phyloP scores from a whole-genome alignment of 2,329 filamentous ascomycete species.

The Verticillium longisporum region DNA sequence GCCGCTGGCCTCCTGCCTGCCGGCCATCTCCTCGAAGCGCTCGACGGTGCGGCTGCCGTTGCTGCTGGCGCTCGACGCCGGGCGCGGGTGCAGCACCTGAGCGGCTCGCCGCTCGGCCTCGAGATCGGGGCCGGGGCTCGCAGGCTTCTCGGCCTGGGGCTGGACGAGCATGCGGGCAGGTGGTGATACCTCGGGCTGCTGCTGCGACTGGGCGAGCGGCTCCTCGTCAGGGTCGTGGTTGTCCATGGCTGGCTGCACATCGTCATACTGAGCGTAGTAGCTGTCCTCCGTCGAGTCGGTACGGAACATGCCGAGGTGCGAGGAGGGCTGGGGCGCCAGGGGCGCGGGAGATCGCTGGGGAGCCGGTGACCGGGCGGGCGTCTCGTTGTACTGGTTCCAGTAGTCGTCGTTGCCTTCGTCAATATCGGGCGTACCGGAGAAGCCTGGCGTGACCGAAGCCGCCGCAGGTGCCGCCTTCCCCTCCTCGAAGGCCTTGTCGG shows the following conservation, averaged over 20 bases:
- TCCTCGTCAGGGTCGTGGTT: constrained; percentile 74
- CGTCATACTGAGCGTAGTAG: constrained; percentile 71
- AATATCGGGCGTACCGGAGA: constrained; percentile 28
- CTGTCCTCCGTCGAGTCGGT: constrained; percentile 47
- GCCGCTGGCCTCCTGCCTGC: constrained; percentile 56
- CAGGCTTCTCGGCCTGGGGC: constrained; percentile 11
- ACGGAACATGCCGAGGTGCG: constrained; percentile 17
- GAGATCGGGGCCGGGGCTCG: constrained; percentile 3
- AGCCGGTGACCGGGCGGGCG: constrained; percentile 58
- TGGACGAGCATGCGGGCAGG: background rate
- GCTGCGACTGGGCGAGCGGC: constrained; percentile 22
- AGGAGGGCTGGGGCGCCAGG: constrained; percentile 18
- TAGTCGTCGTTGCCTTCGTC: constrained; percentile 72
- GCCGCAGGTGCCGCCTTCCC: constrained; percentile 17
- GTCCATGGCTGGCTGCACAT: constrained; percentile 75
- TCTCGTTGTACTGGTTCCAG: constrained; percentile 72
- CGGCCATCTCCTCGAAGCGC: constrained; percentile 50
- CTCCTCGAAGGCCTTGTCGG: constrained; percentile 48
- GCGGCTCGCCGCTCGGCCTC: constrained; percentile 30
- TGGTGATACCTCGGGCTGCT: background rate
- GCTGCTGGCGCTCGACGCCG: constrained; percentile 51
- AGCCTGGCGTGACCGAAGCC: constrained; percentile 8
- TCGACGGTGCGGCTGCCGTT: constrained; percentile 53
- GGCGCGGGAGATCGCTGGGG: constrained; percentile 58
- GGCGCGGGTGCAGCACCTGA: constrained; percentile 47